These are phyloP conservation scores for Phialophora verrucosa DNA, from an alignment of 2,329 filamentous ascomycete species.

Conservation along the genomic window DNA sequence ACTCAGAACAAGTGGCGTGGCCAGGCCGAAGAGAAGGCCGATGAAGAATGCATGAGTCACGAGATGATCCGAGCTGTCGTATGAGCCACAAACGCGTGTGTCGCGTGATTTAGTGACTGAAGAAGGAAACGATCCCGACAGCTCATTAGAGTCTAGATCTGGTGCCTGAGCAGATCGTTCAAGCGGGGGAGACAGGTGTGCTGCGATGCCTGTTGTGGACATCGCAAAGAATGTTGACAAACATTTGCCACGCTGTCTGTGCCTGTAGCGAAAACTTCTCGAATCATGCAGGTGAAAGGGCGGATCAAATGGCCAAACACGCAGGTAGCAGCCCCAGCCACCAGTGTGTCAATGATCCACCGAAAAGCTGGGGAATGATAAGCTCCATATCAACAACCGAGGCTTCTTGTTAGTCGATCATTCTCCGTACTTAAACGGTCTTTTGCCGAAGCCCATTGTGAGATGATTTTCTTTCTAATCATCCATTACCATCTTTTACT, in stretches of 20 bases:
- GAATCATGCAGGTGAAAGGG: neutral
- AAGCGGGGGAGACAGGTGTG: neutral
- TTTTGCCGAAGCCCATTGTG: neutral
- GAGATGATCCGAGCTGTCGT: slow-evolving; percentile 19
- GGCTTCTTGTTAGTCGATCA: neutral
- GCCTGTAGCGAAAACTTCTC: neutral
- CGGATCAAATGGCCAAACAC: neutral
- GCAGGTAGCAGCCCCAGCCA: neutral
- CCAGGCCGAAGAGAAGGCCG: slow-evolving; percentile 26
- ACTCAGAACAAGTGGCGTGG: slow-evolving; percentile 31
- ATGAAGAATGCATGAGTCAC: slow-evolving; percentile 27
- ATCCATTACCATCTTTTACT: neutral
- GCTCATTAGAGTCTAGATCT: neutral
- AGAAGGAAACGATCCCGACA: neutral
- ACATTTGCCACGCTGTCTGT: neutral
- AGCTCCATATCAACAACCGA: slow-evolving; percentile 3
- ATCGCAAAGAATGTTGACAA: neutral
- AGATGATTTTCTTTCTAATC: neutral
- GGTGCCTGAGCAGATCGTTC: slow-evolving; percentile 1
- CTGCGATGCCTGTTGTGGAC: neutral
- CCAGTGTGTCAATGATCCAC: neutral
- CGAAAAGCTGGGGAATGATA: neutral
- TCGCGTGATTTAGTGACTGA: slow-evolving; percentile 21
- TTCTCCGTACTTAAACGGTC: neutral
- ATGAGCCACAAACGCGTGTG: slow-evolving; percentile 21